Evolutionary conservation across 495 filamentous ascomycete genomes (phyloP), one percentile per base, ranked within the genome.

Genomic region (Neurospora tetraspora): DNA sequence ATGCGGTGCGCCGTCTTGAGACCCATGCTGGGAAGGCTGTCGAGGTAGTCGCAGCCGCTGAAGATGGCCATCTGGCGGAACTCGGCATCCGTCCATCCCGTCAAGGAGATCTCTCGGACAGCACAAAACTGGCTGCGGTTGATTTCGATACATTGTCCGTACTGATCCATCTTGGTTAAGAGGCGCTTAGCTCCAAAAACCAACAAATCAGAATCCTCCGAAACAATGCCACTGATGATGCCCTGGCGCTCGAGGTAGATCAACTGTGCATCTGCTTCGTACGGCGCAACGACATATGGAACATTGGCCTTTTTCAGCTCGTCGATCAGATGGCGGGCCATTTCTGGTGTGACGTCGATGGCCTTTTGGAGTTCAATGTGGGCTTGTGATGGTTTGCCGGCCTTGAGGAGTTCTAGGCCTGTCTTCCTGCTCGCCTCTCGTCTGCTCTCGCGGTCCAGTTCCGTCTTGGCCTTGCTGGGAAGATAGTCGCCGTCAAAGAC

Each of bases 401-500:
- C 91, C 69, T 88, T 88, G 43, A 97, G 85, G 16, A 97, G 83
- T 77, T 97, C 93, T 69, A 97, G 80, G 2, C 95, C 96, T 1
- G 87, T 73, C 74, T 87, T 87, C 76, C 87, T 91, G 77, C 91
- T 92, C 71, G 93, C 89, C 72, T 94, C 89, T 11, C 96, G 89
- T 59, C 88, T 86, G 61, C 86, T 87, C 10, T 86, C 85, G 38
- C 94, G 87, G 43, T 91, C 90, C 5, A 83, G 82, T 79, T 99
- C 96, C 0, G 96, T 98, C n/a, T 84, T 88, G n/a, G 93, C 89
- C 82, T 99, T 99, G 85, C 93, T 96, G 7, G 96, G 96, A 16
- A 99, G 86, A 76, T 93, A 93, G 78, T 97, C 96, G 71, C 96
- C 96, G 82, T 99, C 96, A 80, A 99, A 98, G 18, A 98, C 92